Percentiles rank a stretch among this genome's conserved stretches.
These are phyloP conservation scores for Penicillium sclerotiorum DNA, from an alignment of 2,329 filamentous ascomycete species.

Conservation along the genomic window DNA sequence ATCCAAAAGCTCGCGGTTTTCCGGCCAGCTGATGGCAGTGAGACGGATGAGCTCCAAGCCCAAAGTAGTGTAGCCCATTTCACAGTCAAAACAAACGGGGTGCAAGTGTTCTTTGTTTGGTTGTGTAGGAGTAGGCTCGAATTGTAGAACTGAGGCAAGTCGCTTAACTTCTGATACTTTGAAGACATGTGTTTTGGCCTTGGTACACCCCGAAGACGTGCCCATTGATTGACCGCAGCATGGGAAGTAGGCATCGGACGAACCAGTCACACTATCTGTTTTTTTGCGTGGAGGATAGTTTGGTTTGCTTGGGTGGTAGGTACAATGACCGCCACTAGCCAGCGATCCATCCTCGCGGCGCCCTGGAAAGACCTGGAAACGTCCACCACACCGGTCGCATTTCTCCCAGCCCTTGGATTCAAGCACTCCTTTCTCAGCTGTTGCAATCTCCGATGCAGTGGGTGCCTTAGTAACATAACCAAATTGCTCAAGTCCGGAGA, in stretches of 20 bases:
- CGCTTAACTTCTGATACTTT: constrained; percentile 76
- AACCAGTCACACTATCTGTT: constrained; percentile 59
- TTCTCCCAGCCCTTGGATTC: constrained; percentile 77
- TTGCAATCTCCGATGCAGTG: constrained; percentile 64
- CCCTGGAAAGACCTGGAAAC: constrained; percentile 91
- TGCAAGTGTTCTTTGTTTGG: constrained; percentile 29
- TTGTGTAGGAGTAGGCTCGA: constrained; percentile 68
- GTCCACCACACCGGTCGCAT: constrained; percentile 81
- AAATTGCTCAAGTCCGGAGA: constrained; percentile 64
- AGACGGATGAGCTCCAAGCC: constrained; percentile 89
- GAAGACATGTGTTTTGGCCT: constrained; percentile 77
- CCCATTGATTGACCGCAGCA: constrained; percentile 81
- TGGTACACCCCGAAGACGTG: constrained; percentile 73
- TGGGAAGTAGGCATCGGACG: constrained; percentile 65
- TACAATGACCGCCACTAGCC: constrained; percentile 76
- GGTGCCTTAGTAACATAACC: constrained; percentile 77
- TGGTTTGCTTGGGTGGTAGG: constrained; percentile 75
- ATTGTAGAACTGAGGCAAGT: constrained; percentile 77
- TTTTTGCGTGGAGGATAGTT: constrained; percentile 60
- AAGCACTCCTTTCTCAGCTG: constrained; percentile 66
- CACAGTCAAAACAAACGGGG: constrained; percentile 85
- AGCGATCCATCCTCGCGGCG: constrained; percentile 74
- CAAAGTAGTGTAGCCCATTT: constrained; percentile 92
- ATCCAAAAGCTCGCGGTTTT: constrained; percentile 74
- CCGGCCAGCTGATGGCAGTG: constrained; percentile 86